These are phyloP conservation scores for Triticum monococcum DNA, from an alignment of 176 grass and related monocot genomes.

Conservation along the genomic window DNA sequence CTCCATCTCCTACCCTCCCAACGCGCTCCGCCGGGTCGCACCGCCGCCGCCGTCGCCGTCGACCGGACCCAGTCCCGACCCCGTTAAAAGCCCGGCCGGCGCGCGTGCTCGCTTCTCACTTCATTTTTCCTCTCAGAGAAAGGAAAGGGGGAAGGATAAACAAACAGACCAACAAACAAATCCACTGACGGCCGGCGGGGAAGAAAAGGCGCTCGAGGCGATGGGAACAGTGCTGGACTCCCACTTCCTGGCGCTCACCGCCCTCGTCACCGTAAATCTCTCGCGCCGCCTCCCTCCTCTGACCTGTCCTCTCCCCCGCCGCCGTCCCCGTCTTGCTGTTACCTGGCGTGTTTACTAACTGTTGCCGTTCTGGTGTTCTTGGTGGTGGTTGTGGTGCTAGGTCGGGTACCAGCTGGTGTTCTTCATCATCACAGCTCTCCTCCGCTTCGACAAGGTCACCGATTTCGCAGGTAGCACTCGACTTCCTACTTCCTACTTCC, in stretches of 20 bases:
- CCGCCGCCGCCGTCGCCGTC: constrained; percentile 8
- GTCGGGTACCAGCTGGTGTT: constrained; percentile 90
- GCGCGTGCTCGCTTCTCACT: background rate
- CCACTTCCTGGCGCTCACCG: constrained; percentile 87
- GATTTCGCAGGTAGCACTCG: constrained; percentile 82
- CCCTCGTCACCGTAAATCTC: constrained; percentile 74
- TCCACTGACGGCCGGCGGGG: too few relatives aligned
- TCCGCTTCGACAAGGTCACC: constrained; percentile 88
- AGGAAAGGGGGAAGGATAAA: background rate
- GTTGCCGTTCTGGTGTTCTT: background rate
- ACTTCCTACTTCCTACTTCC: background rate
- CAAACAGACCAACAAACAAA: too few relatives aligned
- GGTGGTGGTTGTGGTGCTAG: constrained; percentile 35
- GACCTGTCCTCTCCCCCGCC: background rate
- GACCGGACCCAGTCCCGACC: background rate
- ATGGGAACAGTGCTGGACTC: constrained; percentile 94
- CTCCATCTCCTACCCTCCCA: too few relatives aligned
- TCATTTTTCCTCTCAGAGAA: background rate
- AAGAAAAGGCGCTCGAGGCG: background rate
- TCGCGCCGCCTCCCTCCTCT: background rate
- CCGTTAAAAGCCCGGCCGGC: background rate
- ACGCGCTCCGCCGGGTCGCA: constrained; percentile 5
- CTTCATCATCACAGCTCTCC: constrained; percentile 92
- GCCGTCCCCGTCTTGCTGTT: too few relatives aligned
- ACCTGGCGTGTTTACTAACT: background rate